Percentiles rank a stretch among this genome's conserved stretches.
phyloP scores from a whole-genome alignment of 495 filamentous ascomycete species.

The Penicillium flavigenum region DNA sequence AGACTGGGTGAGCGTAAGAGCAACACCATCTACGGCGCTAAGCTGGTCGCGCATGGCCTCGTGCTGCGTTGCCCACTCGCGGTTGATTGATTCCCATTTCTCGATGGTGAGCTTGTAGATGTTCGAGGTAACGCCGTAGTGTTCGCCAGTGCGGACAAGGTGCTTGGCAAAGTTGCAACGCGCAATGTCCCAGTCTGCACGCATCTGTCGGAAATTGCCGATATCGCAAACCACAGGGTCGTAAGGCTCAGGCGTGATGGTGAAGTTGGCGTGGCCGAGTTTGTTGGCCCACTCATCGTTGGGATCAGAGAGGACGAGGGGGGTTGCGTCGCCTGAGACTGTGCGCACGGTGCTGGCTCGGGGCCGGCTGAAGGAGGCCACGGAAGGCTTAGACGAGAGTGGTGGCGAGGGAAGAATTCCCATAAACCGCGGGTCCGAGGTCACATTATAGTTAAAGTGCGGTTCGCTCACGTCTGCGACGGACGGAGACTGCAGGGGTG shows the following conservation, averaged over 20 bases:
- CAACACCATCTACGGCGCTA: constrained; percentile 32
- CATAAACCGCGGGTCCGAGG: constrained; percentile 47
- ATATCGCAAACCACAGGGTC: constrained; percentile 58
- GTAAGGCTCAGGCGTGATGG: constrained; percentile 81
- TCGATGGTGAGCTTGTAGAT: constrained; percentile 77
- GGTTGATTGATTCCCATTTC: constrained; percentile 81
- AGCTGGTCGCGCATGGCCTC: constrained; percentile 56
- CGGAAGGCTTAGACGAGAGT: constrained; percentile 74
- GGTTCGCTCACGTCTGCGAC: constrained; percentile 52
- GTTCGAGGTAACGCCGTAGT: constrained; percentile 81
- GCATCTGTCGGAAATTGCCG: constrained; percentile 63
- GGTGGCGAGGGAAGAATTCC: constrained; percentile 69
- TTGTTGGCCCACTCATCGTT: constrained; percentile 78
- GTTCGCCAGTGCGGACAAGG: constrained; percentile 78
- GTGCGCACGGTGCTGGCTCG: constrained; percentile 48
- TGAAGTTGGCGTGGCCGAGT: constrained; percentile 91
- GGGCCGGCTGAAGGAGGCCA: constrained; percentile 67
- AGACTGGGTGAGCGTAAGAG: constrained; percentile 45
- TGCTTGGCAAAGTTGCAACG: constrained; percentile 80
- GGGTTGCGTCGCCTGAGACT: constrained; percentile 55
- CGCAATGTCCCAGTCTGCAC: constrained; percentile 76
- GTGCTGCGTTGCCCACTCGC: constrained; percentile 64
- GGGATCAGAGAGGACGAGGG: constrained; percentile 60
- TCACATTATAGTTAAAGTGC: constrained; percentile 27
- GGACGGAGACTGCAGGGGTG: constrained; percentile 80